A percentile compares a stretch with the other conserved stretches of the same genome.
phyloP scores from a whole-genome alignment of 768 basidiomycete species.

The Boletus rufocinnamomeus region DNA sequence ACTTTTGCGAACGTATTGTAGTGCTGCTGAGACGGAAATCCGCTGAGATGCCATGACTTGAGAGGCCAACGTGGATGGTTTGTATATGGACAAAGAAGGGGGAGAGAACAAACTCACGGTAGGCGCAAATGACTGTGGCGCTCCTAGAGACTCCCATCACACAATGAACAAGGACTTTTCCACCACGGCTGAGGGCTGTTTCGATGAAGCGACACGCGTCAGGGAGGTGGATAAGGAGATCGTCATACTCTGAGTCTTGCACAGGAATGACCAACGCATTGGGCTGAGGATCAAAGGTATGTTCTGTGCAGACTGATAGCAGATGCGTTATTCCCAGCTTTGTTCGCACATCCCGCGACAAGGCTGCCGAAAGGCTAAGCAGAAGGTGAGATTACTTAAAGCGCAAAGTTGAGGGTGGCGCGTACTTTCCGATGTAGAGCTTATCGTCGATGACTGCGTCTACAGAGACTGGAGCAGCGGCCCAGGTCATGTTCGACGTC shows the following conservation, averaged over 20 bases:
- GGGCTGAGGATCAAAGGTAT: conserved; percentile 41
- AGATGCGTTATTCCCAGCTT: conserved; percentile 54
- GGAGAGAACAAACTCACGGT: conserved; percentile 40
- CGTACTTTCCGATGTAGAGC: conserved; percentile 41
- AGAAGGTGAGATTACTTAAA: neutral
- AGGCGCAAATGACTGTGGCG: conserved; percentile 58
- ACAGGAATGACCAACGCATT: conserved; percentile 39
- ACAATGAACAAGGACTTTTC: conserved; percentile 70
- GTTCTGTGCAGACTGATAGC: conserved; percentile 60
- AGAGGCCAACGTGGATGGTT: neutral
- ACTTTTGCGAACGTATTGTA: conserved; percentile 53
- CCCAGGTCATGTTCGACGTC: conserved; percentile 30
- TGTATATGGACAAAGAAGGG: conserved; percentile 3
- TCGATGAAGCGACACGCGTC: conserved; percentile 63
- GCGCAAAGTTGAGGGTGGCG: neutral
- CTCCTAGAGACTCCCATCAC: conserved; percentile 74
- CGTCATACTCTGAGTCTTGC: conserved; percentile 51
- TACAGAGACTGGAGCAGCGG: conserved; percentile 29
- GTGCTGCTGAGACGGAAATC: conserved; percentile 44
- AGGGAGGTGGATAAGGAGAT: conserved; percentile 67
- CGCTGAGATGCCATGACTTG: conserved; percentile 54
- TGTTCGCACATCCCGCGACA: conserved; percentile 32
- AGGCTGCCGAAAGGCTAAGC: conserved; percentile 35
- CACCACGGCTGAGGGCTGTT: conserved; percentile 50
- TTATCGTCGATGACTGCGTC: conserved; percentile 33